Percentiles rank a stretch among this genome's conserved stretches.
phyloP scores from a whole-genome alignment of 1,139 yeast genomes.

The Pichiaceae sp. region DNA sequence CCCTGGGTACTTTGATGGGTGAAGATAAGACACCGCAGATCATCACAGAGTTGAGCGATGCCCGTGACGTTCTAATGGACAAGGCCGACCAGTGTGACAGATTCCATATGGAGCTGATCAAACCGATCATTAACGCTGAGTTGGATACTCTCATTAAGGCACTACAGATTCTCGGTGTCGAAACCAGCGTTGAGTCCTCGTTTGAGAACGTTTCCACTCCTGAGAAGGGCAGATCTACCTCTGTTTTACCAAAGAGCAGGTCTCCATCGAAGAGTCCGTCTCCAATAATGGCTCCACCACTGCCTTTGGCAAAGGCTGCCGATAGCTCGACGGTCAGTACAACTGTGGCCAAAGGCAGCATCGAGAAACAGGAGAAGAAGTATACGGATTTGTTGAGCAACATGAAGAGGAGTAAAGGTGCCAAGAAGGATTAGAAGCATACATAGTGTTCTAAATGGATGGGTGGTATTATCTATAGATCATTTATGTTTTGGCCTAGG shows the following conservation, averaged over 20 bases:
- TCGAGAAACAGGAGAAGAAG: slow-evolving; percentile 10
- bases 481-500: too few relatives aligned
- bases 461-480: too few relatives aligned
- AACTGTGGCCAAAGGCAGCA: slow-evolving; percentile 2
- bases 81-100: slow-evolving; percentile 9
- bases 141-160: slow-evolving; percentile 22
- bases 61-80: slow-evolving; percentile 11
- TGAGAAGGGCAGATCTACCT: background rate
- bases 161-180: slow-evolving; percentile 13
- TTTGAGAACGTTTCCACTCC: background rate
- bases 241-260: background rate
- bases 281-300: slow-evolving; percentile 6
- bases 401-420: slow-evolving; percentile 18
- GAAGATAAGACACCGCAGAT: slow-evolving; percentile 15
- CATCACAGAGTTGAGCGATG: slow-evolving; percentile 10
- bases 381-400: slow-evolving; percentile 13
- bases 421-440: slow-evolving; percentile 17
- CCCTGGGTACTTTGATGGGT: slow-evolving; percentile 14
- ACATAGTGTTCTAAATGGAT: too few relatives aligned
- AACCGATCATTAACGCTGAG: slow-evolving; percentile 21
- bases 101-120: slow-evolving; percentile 11
- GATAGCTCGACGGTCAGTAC: slow-evolving; percentile 1
- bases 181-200: background rate
- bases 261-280: background rate
- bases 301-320: background rate